phyloP scores from a whole-genome alignment of 1,284 basidiomycete genomes.

The Malassezia obtusa region DNA sequence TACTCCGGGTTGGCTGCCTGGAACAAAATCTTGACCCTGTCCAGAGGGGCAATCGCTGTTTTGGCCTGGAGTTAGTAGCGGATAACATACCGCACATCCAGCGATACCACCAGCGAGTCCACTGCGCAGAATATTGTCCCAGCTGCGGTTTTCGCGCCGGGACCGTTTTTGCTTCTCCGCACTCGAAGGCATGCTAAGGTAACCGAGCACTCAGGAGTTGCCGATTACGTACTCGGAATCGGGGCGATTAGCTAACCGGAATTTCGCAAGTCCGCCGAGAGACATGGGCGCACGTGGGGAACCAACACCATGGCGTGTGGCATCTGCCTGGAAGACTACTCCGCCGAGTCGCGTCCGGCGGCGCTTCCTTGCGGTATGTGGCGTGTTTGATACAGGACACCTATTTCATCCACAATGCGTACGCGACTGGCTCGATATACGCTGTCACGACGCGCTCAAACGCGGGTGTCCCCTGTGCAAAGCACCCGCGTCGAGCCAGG shows the following conservation, averaged over 20 bases:
- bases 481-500: background rate
- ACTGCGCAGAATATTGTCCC: slow-evolving; percentile 67
- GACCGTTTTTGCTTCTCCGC: background rate
- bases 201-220: too few relatives aligned
- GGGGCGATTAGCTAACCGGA: background rate
- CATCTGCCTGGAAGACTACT: slow-evolving; percentile 14
- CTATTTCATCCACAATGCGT: slow-evolving; percentile 13
- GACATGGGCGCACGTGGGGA: background rate
- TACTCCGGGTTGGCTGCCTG: slow-evolving; percentile 95
- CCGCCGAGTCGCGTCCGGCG: slow-evolving; percentile 8
- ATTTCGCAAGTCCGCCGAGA: background rate
- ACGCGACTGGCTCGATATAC: slow-evolving; percentile 6
- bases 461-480: slow-evolving; percentile 15
- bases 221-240: slow-evolving; percentile 3
- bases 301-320: slow-evolving; percentile 9
- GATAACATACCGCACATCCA: slow-evolving; percentile 68
- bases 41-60: slow-evolving; percentile 89
- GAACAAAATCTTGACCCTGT: slow-evolving; percentile 97
- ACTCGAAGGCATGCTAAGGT: background rate
- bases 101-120: slow-evolving; percentile 84
- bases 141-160: slow-evolving; percentile 54
- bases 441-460: slow-evolving; percentile 1
- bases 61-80: slow-evolving; percentile 61
- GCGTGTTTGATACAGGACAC: background rate
- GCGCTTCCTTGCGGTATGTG: slow-evolving; percentile 14